Evolutionary conservation across 805 yeast genomes (phyloP), one percentile per base, ranked within the genome.

Genomic region (Sugiyamaella floridensis): DNA sequence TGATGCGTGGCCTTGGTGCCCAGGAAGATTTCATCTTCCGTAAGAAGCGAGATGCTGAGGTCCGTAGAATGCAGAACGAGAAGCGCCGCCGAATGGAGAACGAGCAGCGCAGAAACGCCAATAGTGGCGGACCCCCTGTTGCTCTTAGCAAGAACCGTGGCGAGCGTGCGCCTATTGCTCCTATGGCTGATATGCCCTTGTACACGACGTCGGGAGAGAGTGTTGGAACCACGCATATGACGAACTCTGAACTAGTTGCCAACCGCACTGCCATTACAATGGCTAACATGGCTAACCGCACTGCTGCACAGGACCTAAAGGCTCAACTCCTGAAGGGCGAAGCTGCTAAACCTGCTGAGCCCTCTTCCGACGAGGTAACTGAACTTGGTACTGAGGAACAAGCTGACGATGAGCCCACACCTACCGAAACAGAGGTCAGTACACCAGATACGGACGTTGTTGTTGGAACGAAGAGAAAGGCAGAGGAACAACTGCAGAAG

Each of bases 21-120:
- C 83, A 83, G 63, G 99, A 93, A 65, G 86, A 81, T 49, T 83
- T 76, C 6, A 87, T 93, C 47, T 87, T 93, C 70, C 75, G 80
- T 53, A 76, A 77, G 47, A 77, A 86, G 60, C 84, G 81, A 56
- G 84, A 82, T 11, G 77, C 77, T 50, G 97, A 90, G 62, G 70
- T 74, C 40, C 76, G 95, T 56, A 77, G 85, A 58, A 81, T 80
- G 56, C 87, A 82, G 44, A 79, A 78, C 52, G 75, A 76, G 44
- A 81, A 84, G 62, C 75, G 90, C 60, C 74, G 86, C 46, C 78
- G 74, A 59, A 50, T 66, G 12, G 77, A 72, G 26, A 74, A 77
- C 41, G 53, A 54, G 12, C 54, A 50, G 26, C 52, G 51, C 34
- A 40, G 53, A 26, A 45, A 55, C 10, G 29, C 43, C 34, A 50